Evolutionary conservation across 208 protist species (phyloP), one percentile per base, ranked within the genome.

Genomic region (Phytomonas sp.): DNA sequence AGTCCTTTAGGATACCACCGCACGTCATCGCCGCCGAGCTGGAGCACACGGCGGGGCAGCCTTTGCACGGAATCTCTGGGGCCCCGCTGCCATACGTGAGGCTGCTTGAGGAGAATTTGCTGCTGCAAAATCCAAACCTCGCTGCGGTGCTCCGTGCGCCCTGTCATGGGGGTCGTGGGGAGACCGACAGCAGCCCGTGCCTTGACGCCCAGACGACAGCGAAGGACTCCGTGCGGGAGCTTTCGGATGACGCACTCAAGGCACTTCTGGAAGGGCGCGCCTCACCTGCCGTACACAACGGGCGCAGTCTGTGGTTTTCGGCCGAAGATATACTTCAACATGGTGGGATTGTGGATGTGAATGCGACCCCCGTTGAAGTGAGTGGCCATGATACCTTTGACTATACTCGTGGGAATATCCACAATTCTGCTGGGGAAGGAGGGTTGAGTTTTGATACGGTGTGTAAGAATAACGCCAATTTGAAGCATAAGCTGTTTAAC

Each of bases 341-440:
- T 3, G 77, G 82, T 37, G 86, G 87, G 31, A 68, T 84, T n/a
- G 81, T 92, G 28, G 83, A 93, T 68, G 86, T 92, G 31, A 95
- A 95, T 66, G 79, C 83, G 23, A 70, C 82, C 4, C 89, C 89
- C 6, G 81, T 92, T 0, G 81, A 85, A 46, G 81, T 88, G 36
- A 36, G 2, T 5, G n/a, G 36, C 9, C 36, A 40, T 40, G 36
- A 9, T 4, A 9, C 36, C 6, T 40, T 9, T 9, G 36, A 4
- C 36, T 9, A 40, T 40, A 9, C 36, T 40, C 9, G 6, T 40
- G 9, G 4, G 36, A 40, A 9, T 9, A 40, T 13, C 36, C 6
- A 40, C 36, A 13, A 40, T 40, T 40, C 36, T 9, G 36, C 36
- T 9, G 9, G 6, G 9, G 6, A 40, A 40, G 36, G 9, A 40